phyloP scores from a whole-genome alignment of 345 rosid genomes.

The Lepidium didymum region DNA sequence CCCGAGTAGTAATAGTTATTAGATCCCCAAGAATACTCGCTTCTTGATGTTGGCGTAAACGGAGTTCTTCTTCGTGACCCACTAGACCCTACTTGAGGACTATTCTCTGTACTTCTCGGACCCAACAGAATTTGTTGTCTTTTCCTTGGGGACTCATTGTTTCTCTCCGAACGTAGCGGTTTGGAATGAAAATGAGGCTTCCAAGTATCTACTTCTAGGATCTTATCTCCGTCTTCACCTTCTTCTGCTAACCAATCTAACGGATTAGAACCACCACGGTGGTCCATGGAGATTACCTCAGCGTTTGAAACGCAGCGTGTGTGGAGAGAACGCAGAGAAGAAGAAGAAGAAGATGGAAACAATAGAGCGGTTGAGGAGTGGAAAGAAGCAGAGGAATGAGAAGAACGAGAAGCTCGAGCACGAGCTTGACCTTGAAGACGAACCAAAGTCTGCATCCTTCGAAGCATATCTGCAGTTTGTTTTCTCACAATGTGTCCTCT shows the following conservation, averaged over 20 bases:
- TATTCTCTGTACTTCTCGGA: slow-evolving; percentile 54
- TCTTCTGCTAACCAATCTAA: slow-evolving; percentile 64
- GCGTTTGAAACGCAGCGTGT: slow-evolving; percentile 22
- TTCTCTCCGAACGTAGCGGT: slow-evolving; percentile 35
- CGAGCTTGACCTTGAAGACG: slow-evolving; percentile 74
- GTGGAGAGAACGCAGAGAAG: slow-evolving; percentile 24
- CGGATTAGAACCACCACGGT: slow-evolving; percentile 33
- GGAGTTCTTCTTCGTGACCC: slow-evolving; percentile 60
- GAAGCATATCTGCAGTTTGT: slow-evolving; percentile 65
- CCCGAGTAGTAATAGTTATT: slow-evolving; percentile 50
- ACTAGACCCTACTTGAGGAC: slow-evolving; percentile 64
- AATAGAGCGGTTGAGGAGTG: slow-evolving; percentile 21
- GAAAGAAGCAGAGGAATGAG: slow-evolving; percentile 22
- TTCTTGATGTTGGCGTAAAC: slow-evolving; percentile 61
- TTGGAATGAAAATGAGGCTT: slow-evolving; percentile 54
- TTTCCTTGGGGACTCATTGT: slow-evolving; percentile 29
- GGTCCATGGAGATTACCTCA: slow-evolving; percentile 14
- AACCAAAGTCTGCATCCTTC: slow-evolving; percentile 71
- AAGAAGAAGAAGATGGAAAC: slow-evolving; percentile 16
- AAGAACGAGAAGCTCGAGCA: slow-evolving; percentile 48
- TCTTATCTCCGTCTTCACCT: slow-evolving; percentile 69
- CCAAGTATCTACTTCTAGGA: slow-evolving; percentile 96
- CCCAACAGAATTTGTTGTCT: slow-evolving; percentile 27
- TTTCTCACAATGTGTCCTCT: slow-evolving; percentile 90
- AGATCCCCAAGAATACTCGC: slow-evolving; percentile 67